Conservation (phyloP, 176 grass and related monocot species). For the Oropetium thomaeum region DNA sequence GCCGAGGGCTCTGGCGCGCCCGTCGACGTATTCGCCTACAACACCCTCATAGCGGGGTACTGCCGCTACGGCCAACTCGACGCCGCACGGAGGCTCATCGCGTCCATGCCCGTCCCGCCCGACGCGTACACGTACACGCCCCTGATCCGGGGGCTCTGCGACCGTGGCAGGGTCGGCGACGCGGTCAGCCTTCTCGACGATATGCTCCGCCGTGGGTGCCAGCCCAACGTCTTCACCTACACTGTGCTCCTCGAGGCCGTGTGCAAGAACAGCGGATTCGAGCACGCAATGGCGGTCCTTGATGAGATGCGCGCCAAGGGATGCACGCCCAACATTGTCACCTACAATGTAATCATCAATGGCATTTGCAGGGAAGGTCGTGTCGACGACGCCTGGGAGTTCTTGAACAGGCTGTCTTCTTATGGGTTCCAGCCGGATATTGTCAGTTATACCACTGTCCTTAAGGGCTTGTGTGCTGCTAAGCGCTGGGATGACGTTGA, state of each 20-base stretch:
- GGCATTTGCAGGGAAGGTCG: constrained; percentile 62
- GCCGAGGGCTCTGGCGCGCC: constrained; percentile 35
- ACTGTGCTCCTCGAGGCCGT: constrained; percentile 61
- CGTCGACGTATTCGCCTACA: constrained; percentile 56
- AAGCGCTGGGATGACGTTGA: constrained; percentile 54
- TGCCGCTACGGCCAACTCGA: constrained; percentile 50
- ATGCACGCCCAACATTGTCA: constrained; percentile 59
- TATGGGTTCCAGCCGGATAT: constrained; percentile 57
- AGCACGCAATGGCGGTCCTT: constrained; percentile 47
- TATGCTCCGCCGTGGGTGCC: constrained; percentile 51
- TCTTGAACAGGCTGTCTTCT: constrained; percentile 43
- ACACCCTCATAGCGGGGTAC: constrained; percentile 49
- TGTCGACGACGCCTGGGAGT: constrained; percentile 40
- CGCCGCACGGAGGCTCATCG: constrained; percentile 44
- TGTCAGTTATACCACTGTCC: constrained; percentile 61
- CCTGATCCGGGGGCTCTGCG: constrained; percentile 58
- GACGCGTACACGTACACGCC: constrained; percentile 72
- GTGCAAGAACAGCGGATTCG: constrained; percentile 49
- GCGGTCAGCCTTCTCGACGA: constrained; percentile 51
- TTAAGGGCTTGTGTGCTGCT: constrained; percentile 48
- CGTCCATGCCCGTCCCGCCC: constrained; percentile 46
- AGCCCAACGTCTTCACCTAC: constrained; percentile 63
- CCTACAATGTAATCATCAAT: constrained; percentile 70
- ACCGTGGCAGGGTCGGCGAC: constrained; percentile 44
- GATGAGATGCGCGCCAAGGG: constrained; percentile 67